Conservation (phyloP, 2,329 filamentous ascomycete genomes). For the Ambrosiella cleistominuta region DNA sequence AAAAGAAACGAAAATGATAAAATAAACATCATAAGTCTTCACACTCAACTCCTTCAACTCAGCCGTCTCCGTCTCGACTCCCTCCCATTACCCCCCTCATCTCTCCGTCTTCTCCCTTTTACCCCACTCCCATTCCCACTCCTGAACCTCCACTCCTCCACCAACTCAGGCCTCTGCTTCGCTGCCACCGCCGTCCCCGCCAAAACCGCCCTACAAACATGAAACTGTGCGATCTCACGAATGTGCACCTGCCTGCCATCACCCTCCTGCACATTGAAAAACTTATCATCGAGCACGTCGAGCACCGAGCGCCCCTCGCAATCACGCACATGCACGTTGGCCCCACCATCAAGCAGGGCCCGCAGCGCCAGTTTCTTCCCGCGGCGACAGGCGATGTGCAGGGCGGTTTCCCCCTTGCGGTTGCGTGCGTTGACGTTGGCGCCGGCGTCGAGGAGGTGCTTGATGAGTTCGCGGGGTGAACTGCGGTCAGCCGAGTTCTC, state of each 20-base stretch:
- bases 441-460: conserved; percentile 25
- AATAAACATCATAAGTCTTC: neutral
- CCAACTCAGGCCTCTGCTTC: conserved; percentile 25
- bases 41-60: neutral
- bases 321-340: conserved; percentile 31
- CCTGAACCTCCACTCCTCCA: conserved; percentile 18
- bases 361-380: conserved; percentile 35
- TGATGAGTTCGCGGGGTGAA: conserved; percentile 26
- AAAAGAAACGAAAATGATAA: neutral
- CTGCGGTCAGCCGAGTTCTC: conserved; percentile 26
- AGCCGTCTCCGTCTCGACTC: neutral
- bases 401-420: conserved; percentile 34
- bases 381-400: conserved; percentile 35
- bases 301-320: conserved; percentile 27
- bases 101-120: neutral
- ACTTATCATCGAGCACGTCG: conserved; percentile 27
- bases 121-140: neutral
- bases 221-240: conserved; percentile 19
- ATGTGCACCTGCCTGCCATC: conserved; percentile 21
- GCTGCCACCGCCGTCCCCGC: conserved; percentile 22
- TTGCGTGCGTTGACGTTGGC: conserved; percentile 34
- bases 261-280: conserved; percentile 19
- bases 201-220: conserved; percentile 29
- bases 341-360: conserved; percentile 28
- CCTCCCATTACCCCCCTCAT: neutral